Base-by-base conservation (phyloP, 192 early-diverging fungal genomes). In the Backusella westeae region DNA sequence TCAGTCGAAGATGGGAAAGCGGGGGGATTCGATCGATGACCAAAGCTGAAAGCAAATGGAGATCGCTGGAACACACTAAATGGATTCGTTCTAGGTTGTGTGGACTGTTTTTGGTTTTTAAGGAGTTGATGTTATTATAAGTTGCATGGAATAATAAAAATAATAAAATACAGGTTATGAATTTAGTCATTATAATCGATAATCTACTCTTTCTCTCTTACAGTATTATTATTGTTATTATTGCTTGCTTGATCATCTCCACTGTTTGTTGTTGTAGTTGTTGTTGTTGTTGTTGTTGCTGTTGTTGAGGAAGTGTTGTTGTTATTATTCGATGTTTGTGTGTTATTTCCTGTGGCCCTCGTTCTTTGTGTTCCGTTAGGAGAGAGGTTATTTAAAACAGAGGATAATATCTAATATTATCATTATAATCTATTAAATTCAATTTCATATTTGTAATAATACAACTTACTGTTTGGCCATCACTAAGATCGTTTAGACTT, bases 401-500 rank as follows among this genome's bases (percentile, higher is more conserved):
- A 73, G 21, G 49, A 36, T 36, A 73, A 38, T 73, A 59, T 35
- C 71, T 73, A 59, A 32, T 32, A 32, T 32, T 32, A 32, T 3
- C 5, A 35, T 23, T 19, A 32, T 0, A n/a, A 35, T 46, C 32
- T 32, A 32, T 32, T 10, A 39, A 39, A 10, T 39, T 39, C 38
- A 39, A 12, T 39, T 10, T 39, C 38, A 12, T 39, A 10, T 39
- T 39, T 39, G 23, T 8, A 42, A 23, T 6, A 53, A 53, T 78
- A 74, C 46, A 49, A 49, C 32, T 32, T 32, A 49, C 77, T 26
- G 77, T 70, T 65, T 72, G 65, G 63, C 65, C 29, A 32, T 78
- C 77, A n/a, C 26, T 12, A 26, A 79, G 17, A 42, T 79, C 78
- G 26, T 34, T 29, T 21, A 79, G 21, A 29, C 44, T 75, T 1